Percentiles rank a stretch among this genome's conserved stretches.
phyloP scores from a whole-genome alignment of 176 grass and related monocot genomes.

The Triticum urartu region DNA sequence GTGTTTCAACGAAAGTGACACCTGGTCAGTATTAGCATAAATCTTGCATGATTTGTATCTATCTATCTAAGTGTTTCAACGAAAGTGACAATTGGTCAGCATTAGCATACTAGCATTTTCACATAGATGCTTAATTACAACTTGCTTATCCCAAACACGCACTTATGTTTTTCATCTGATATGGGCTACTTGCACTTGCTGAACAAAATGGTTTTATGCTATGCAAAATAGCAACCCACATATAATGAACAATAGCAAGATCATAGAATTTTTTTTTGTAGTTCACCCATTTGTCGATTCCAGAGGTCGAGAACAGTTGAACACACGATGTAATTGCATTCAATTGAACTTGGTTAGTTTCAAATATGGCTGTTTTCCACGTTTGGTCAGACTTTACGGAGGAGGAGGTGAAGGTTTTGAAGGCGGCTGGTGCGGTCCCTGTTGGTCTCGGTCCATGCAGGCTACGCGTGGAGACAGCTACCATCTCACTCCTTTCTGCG shows the following conservation, averaged over 20 bases:
- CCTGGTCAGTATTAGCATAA: not conserved
- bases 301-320: not conserved
- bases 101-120: not conserved
- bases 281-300: not conserved
- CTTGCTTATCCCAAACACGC: not conserved
- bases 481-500: constrained; percentile 64
- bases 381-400: constrained; percentile 71
- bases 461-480: constrained; percentile 85
- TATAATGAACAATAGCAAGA: not conserved
- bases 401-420: constrained; percentile 71
- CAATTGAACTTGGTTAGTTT: not conserved
- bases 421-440: constrained; percentile 52
- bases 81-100: not conserved
- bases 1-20: not conserved
- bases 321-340: not conserved
- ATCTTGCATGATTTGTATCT: not conserved
- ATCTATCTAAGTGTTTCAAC: not conserved
- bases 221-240: not conserved
- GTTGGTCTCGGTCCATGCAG: constrained; percentile 76
- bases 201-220: not conserved
- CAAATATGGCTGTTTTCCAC: not conserved
- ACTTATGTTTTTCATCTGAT: not conserved
- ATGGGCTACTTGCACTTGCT: not conserved
- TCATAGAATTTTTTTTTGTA: not conserved
- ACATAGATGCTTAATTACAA: not conserved